These are phyloP conservation scores for Aspergillus nidulans DNA, from an alignment of 495 filamentous ascomycete genomes.

Conservation along the genomic window DNA sequence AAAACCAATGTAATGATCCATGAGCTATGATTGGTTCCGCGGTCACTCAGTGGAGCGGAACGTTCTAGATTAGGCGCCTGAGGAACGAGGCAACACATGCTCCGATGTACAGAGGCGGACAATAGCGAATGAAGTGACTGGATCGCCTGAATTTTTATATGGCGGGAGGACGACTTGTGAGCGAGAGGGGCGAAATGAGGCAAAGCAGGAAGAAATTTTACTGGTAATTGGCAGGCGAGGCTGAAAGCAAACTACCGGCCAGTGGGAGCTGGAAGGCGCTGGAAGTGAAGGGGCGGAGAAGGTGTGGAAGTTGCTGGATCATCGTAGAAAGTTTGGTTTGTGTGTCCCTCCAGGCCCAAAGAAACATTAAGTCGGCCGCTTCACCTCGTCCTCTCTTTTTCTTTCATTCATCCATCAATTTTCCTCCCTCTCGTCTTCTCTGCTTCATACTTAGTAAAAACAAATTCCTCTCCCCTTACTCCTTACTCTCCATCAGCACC, in stretches of 20 bases:
- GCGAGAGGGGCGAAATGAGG: not conserved
- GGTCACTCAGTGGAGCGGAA: conserved; percentile 24
- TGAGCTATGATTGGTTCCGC: conserved; percentile 15
- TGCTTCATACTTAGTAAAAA: no score
- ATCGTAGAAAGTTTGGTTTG: conserved; percentile 39
- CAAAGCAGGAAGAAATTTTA: not conserved
- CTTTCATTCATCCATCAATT: conserved; percentile 15
- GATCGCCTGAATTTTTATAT: not conserved
- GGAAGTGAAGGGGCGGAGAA: conserved; percentile 22
- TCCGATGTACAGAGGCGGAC: not conserved
- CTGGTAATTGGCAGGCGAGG: not conserved
- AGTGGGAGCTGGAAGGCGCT: conserved; percentile 30
- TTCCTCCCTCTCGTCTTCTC: conserved; percentile 8
- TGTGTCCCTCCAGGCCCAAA: conserved; percentile 20
- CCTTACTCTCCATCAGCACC: not conserved
- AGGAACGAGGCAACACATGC: conserved; percentile 2
- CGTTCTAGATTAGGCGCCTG: conserved; percentile 27
- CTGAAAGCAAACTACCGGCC: not conserved
- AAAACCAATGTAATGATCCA: not conserved
- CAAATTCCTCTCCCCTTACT: conserved; percentile 2
- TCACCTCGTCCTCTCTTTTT: conserved; percentile 21
- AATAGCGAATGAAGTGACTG: not conserved
- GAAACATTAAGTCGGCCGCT: conserved; percentile 28
- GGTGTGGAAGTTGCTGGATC: conserved; percentile 45
- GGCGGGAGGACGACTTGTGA: not conserved